Conservation (phyloP, 2,329 filamentous ascomycete species). For the Claviceps humidiphila region DNA sequence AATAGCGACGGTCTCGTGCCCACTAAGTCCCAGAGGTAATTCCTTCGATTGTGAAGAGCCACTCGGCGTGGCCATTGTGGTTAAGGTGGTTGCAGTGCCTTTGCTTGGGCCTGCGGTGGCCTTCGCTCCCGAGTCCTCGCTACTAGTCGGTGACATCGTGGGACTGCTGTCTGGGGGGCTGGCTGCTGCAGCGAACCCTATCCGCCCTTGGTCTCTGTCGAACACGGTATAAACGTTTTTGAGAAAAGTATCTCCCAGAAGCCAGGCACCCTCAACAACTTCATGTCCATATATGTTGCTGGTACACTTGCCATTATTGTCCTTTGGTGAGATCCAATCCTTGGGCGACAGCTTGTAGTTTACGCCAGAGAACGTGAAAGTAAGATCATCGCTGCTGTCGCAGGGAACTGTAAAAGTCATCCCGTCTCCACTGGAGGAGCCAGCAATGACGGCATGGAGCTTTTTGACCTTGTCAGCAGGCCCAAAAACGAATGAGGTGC, state of each 20-base stretch:
- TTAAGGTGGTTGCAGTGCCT: constrained; percentile 1
- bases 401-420: constrained; percentile 63
- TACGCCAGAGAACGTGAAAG: constrained; percentile 54
- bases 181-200: constrained; percentile 26
- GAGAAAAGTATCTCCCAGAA: constrained; percentile 75
- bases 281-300: constrained; percentile 66
- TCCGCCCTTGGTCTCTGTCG: constrained; percentile 54
- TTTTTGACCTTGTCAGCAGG: constrained; percentile 51
- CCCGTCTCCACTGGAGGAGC: constrained; percentile 41
- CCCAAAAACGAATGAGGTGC: constrained; percentile 67
- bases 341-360: constrained; percentile 52
- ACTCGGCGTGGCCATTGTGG: neutral
- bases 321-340: constrained; percentile 52
- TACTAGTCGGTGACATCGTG: neutral
- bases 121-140: neutral
- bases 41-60: neutral
- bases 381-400: constrained; percentile 44
- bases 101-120: neutral
- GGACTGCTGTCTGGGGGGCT: neutral
- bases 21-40: constrained; percentile 9
- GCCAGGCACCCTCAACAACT: constrained; percentile 55
- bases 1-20: constrained; percentile 9
- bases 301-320: constrained; percentile 36
- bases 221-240: constrained; percentile 87
- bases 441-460: constrained; percentile 56